Evolutionary conservation across 1,139 yeast genomes (phyloP).

Genomic region (Schwanniomyces etchellsii): DNA sequence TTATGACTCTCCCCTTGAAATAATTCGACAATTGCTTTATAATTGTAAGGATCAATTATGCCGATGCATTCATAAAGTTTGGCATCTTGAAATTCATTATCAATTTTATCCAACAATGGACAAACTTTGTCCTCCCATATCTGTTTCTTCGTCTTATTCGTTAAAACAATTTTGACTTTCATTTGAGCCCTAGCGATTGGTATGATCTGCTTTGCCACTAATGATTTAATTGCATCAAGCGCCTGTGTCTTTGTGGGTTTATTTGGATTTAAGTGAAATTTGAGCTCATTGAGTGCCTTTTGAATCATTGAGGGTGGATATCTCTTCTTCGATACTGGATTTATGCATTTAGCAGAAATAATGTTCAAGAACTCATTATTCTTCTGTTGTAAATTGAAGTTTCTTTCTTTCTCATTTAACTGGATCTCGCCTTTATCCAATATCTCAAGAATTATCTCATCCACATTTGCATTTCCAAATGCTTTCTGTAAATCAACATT

Average conservation of each 20-base stretch:
- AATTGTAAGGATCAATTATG: conserved; percentile 84
- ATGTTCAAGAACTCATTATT: conserved; percentile 80
- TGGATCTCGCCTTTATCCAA: conserved; percentile 90
- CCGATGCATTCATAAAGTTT: conserved; percentile 59
- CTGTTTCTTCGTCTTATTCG: conserved; percentile 46
- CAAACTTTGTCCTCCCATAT: conserved; percentile 42
- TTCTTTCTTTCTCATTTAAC: conserved; percentile 88
- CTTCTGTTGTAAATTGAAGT: conserved; percentile 65
- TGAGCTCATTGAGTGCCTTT: conserved; percentile 74
- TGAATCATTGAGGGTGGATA: conserved; percentile 94
- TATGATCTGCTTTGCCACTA: conserved; percentile 73
- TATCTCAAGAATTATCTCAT: conserved; percentile 72
- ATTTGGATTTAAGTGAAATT: conserved; percentile 74
- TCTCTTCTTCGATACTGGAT: conserved; percentile 83
- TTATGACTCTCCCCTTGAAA: conserved; percentile 48
- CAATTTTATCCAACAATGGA: conserved; percentile 48
- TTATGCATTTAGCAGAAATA: conserved; percentile 85
- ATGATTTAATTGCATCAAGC: conserved; percentile 77
- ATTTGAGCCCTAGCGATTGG: conserved; percentile 94
- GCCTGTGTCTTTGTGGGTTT: conserved; percentile 87
- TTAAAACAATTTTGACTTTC: conserved; percentile 64
- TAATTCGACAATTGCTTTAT: conserved; percentile 61
- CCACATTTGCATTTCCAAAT: conserved; percentile 73
- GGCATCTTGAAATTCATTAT: conserved; percentile 41
- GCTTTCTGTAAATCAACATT: conserved; percentile 72